Evolutionary conservation across 1,284 basidiomycete species (phyloP).

Genomic region (Cutaneotrichosporon sp.): DNA sequence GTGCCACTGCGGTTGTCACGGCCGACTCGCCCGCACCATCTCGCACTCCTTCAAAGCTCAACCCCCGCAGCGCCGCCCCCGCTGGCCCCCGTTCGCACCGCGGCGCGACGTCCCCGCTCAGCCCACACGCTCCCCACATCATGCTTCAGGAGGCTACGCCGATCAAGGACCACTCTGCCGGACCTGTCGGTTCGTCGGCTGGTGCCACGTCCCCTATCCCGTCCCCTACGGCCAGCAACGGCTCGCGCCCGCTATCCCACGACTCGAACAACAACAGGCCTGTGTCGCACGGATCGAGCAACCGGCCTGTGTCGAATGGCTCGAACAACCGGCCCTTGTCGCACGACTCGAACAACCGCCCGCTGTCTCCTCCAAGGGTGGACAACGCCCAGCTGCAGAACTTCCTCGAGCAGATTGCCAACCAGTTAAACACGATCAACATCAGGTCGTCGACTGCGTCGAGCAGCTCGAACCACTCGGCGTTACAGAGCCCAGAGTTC

Average conservation of each 20-base stretch:
- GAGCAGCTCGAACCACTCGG: conserved; percentile 43
- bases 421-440: conserved; percentile 54
- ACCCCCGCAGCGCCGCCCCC: conserved; percentile 23
- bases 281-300: no score
- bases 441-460: conserved; percentile 48
- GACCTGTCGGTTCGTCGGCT: no score
- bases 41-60: conserved; percentile 24
- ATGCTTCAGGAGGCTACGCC: conserved; percentile 50
- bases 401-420: conserved; percentile 57
- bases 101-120: conserved; percentile 12
- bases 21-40: conserved; percentile 18
- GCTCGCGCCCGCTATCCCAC: no score
- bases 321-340: no score
- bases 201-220: no score
- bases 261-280: no score
- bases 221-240: no score
- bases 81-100: conserved; percentile 30
- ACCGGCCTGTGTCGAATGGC: no score
- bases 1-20: conserved; percentile 20
- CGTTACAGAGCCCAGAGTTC: conserved; percentile 33
- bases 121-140: conserved; percentile 40
- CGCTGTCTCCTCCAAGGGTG: conserved; percentile 47
- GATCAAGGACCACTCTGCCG: conserved; percentile 28
- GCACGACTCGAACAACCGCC: conserved; percentile 9
- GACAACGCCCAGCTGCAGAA: conserved; percentile 53